phyloP scores from a whole-genome alignment of 106 monocot genomes.

The Allium cepa region DNA sequence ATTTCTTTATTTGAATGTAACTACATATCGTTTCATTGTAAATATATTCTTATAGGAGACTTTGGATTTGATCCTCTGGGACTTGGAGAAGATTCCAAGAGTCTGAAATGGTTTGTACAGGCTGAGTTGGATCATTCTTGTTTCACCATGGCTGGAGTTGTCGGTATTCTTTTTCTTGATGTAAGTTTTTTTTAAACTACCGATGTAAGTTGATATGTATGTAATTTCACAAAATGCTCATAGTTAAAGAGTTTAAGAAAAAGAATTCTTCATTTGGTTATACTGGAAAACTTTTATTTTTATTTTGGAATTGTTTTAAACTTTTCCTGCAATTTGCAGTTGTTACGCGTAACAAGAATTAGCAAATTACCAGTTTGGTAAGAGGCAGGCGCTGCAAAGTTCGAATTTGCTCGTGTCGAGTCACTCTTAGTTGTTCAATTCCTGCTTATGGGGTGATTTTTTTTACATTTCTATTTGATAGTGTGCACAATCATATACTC shows the following conservation, averaged over 20 bases:
- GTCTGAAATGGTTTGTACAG: conserved; percentile 74
- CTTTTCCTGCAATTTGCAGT: conserved; percentile 19
- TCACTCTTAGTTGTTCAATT: conserved; percentile 74
- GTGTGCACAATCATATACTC: too few species aligned
- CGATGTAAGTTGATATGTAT: conserved; percentile 38
- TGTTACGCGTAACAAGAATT: conserved; percentile 59
- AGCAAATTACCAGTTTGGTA: conserved; percentile 74
- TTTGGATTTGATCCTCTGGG: too few species aligned
- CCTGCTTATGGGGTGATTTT: conserved; percentile 74
- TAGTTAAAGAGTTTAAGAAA: too few species aligned
- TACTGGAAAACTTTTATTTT: not conserved
- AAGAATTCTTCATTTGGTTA: too few species aligned
- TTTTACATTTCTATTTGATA: too few species aligned
- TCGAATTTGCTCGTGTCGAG: conserved; percentile 50
- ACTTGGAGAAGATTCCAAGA: conserved; percentile 61
- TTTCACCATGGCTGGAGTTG: conserved; percentile 79
- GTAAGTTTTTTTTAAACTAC: too few species aligned
- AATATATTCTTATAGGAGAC: too few species aligned
- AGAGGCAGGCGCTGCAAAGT: conserved; percentile 66
- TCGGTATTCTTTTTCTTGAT: conserved; percentile 69
- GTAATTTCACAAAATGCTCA: too few species aligned
- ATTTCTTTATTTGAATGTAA: too few species aligned
- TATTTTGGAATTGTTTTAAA: not conserved
- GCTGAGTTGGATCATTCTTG: conserved; percentile 80
- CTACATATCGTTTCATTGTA: too few species aligned